These are phyloP conservation scores for Pseudocercospora musae DNA, from an alignment of 2,329 filamentous ascomycete genomes.

Conservation along the genomic window DNA sequence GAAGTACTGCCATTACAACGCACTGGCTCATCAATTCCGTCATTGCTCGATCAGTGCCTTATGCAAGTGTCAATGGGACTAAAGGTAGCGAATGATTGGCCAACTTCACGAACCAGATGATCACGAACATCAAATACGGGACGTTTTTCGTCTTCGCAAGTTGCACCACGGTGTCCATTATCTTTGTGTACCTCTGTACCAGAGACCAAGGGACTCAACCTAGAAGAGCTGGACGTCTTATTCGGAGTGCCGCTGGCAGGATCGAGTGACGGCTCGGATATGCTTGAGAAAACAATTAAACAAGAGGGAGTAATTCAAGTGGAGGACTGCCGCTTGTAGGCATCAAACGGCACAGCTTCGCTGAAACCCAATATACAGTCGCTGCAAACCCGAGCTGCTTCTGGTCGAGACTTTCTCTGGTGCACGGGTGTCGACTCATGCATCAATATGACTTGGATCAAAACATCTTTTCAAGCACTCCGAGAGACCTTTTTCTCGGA, in stretches of 20 bases:
- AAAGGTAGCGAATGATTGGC: background rate
- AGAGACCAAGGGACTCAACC: constrained; percentile 1
- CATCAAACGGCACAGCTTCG: too few species aligned
- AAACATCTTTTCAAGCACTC: too few species aligned
- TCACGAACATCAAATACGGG: constrained; percentile 14
- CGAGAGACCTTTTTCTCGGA: too few species aligned
- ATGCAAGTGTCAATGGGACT: background rate
- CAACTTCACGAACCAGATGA: constrained; percentile 1
- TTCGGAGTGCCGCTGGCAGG: background rate
- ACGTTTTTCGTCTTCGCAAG: constrained; percentile 20
- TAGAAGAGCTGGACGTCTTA: constrained; percentile 7
- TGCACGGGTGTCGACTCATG: too few species aligned
- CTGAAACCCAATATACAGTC: too few species aligned
- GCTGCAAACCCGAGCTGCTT: too few species aligned
- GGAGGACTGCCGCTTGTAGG: background rate
- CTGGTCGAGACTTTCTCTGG: too few species aligned
- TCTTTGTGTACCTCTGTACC: constrained; percentile 21
- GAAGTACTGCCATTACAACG: constrained; percentile 39
- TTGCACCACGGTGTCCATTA: background rate
- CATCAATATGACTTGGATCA: too few species aligned
- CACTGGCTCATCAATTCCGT: constrained; percentile 27
- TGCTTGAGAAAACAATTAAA: background rate
- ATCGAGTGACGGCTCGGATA: background rate
- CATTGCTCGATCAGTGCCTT: constrained; percentile 19
- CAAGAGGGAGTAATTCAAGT: background rate